Base-by-base conservation (phyloP, 306 rosid genomes). In the Hylodesmum podocarpum region DNA sequence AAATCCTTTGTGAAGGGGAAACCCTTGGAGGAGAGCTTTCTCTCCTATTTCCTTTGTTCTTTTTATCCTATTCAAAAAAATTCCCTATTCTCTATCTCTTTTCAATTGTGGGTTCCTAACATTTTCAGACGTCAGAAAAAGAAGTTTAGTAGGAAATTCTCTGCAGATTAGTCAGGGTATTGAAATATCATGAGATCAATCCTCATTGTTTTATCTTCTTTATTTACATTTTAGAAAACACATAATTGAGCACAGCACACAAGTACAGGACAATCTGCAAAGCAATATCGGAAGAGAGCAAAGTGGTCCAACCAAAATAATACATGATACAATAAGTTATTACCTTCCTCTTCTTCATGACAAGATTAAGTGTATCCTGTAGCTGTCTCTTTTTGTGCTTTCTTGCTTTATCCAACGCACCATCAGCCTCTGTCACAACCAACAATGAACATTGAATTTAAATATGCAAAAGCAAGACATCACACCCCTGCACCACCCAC, bases 301-400 rank as follows among this genome's bases (percentile, higher is more conserved):
- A 63, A 7, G n/a, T 58, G 61, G 14, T 46, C 74, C 24, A 40
- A 81, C 61, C 62, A 47, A 49, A 80, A 73, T 31, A 44, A 61
- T 27, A 64, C 49, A 57, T n/a, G 31, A 16, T 4, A 21, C 61
- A 15, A 40, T 10, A n/a, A 36, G 57, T 31, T 46, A 77, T 80
- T 87, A 96, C 99, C 99, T 76, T 92, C 85, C 96, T 87, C 86
- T 92, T 96, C 84, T 96, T 96, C 28, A 96, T 0, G 49, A 96
- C 99, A 88, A 93, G 96, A 72, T 88, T 91, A 27, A 92, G 97
- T 51, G 99, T 89, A 82, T 96, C 99, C 74, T 92, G 94, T 47
- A 96, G 91, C 68, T 96, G 99, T 77, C 99, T 86, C 88, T 92
- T 96, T 91, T 93, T 96, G 85, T 96, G 99, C 77, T 96, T 96